Evolutionary conservation across 129 eudicot species (phyloP).

Genomic region (Flaveria linearis): DNA sequence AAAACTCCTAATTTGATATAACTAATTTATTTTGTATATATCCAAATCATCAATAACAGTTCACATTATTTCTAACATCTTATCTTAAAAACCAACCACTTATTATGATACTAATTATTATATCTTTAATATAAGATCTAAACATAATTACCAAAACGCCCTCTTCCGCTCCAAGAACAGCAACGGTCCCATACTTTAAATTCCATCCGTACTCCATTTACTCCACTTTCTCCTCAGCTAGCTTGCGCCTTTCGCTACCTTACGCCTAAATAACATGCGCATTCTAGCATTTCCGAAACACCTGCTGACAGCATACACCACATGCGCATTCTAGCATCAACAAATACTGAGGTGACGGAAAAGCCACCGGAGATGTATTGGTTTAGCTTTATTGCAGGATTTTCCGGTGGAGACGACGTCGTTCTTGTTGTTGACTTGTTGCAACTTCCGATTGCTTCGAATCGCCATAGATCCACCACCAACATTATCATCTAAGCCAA

Average conservation of each 20-base stretch:
- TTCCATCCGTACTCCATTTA: slow-evolving; percentile 44
- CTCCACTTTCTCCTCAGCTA: slow-evolving; percentile 5
- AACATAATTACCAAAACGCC: slow-evolving; percentile 16
- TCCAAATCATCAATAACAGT: background rate
- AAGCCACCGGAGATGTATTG: background rate
- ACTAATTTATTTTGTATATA: background rate
- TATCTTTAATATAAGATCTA: too few species aligned
- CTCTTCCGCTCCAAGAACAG: slow-evolving; percentile 29
- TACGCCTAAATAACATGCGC: slow-evolving; percentile 13
- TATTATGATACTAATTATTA: background rate
- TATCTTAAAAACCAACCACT: background rate
- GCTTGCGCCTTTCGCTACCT: background rate
- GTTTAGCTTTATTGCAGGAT: slow-evolving; percentile 21
- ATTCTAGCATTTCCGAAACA: background rate
- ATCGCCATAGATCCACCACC: slow-evolving; percentile 29
- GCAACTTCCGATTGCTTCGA: slow-evolving; percentile 34
- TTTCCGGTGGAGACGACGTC: slow-evolving; percentile 37
- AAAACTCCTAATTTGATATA: too few species aligned
- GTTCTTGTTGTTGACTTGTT: slow-evolving; percentile 3
- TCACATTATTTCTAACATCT: background rate
- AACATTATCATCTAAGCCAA: slow-evolving; percentile 23
- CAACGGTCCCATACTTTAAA: slow-evolving; percentile 38
- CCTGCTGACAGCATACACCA: background rate
- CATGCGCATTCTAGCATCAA: slow-evolving; percentile 33
- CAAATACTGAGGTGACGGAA: background rate